Conservation (phyloP, 2,329 filamentous ascomycete genomes). For the Thermoascus crustaceus region DNA sequence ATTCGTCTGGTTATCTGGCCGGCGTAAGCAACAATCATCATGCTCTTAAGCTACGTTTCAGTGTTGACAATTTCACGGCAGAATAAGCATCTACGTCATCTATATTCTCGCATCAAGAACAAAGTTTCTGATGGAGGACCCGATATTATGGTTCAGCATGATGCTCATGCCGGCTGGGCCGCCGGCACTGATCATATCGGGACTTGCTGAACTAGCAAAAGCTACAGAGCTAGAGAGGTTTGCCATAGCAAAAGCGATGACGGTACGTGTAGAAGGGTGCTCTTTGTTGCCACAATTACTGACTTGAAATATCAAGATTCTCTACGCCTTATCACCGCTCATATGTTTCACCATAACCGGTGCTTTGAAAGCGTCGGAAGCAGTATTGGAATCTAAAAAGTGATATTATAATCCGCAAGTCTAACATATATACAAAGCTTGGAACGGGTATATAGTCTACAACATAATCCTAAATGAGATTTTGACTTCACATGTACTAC, state of each 20-base stretch:
- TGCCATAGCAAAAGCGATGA: slow-evolving; percentile 46
- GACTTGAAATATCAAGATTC: slow-evolving; percentile 16
- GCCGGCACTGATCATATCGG: slow-evolving; percentile 46
- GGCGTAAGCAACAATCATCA: slow-evolving; percentile 16
- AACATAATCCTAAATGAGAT: too few relatives aligned
- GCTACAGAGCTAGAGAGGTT: slow-evolving; percentile 42
- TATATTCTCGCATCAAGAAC: slow-evolving; percentile 49
- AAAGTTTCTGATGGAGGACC: slow-evolving; percentile 45
- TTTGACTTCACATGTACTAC: too few relatives aligned
- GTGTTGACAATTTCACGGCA: slow-evolving; percentile 9
- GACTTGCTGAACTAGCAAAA: slow-evolving; percentile 42
- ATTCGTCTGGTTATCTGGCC: slow-evolving; percentile 58
- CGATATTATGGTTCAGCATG: slow-evolving; percentile 58
- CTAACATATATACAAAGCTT: too few relatives aligned
- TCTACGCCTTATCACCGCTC: slow-evolving; percentile 25
- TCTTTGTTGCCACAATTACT: slow-evolving; percentile 1
- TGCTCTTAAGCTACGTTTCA: neutral
- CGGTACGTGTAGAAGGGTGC: slow-evolving; percentile 27
- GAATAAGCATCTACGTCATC: slow-evolving; percentile 46
- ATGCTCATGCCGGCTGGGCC: slow-evolving; percentile 53
- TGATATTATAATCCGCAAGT: neutral
- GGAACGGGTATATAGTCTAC: too few relatives aligned
- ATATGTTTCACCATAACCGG: slow-evolving; percentile 25
- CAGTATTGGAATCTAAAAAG: slow-evolving; percentile 8
- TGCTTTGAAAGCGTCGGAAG: slow-evolving; percentile 23